phyloP scores from a whole-genome alignment of 202 grass and related monocot genomes.

The Saccharum hybrid region DNA sequence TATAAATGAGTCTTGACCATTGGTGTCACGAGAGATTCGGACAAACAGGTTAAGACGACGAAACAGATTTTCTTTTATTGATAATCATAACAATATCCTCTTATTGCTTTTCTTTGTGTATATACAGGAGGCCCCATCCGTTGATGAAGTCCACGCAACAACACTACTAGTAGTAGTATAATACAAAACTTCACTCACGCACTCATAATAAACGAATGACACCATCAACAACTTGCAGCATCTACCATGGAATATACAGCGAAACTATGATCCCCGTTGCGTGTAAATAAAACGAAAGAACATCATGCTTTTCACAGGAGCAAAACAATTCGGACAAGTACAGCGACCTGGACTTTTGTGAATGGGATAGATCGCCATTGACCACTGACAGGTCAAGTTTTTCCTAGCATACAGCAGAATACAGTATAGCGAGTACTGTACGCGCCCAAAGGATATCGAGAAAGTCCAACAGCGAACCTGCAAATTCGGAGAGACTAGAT shows the following conservation, averaged over 20 bases:
- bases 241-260: slow-evolving; percentile 21
- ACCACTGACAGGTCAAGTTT: slow-evolving; percentile 3
- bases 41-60: not conserved
- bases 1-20: not conserved
- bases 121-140: slow-evolving; percentile 25
- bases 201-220: not conserved
- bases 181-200: not conserved
- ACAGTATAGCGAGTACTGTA: not conserved
- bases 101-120: not conserved
- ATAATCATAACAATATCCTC: not conserved
- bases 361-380: not conserved
- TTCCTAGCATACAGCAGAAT: slow-evolving; percentile 16
- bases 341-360: not conserved
- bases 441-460: not conserved
- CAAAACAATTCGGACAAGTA: slow-evolving; percentile 27
- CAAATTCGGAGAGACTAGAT: slow-evolving; percentile 17
- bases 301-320: not conserved
- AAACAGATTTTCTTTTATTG: not conserved
- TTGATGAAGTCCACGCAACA: slow-evolving; percentile 5
- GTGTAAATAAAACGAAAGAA: not conserved
- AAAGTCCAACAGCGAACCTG: slow-evolving; percentile 12
- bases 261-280: slow-evolving; percentile 5
- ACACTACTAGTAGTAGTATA: not conserved
- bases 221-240: not conserved
- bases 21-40: not conserved